Evolutionary conservation across 1,139 yeast genomes (phyloP).

Genomic region (Scheffersomyces cryptocercus): DNA sequence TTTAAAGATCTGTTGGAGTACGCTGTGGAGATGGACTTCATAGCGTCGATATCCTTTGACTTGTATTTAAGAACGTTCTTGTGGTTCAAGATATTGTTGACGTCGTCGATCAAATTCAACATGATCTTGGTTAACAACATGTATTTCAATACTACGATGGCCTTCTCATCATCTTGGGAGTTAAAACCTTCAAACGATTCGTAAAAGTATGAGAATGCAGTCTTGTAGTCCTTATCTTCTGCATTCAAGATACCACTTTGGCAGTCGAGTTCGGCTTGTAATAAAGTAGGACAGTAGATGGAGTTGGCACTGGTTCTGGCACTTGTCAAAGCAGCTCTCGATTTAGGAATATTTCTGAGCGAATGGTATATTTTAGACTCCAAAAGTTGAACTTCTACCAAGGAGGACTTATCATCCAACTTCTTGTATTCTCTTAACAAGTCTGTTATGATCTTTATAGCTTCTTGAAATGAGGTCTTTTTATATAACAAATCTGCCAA

Average conservation of each 20-base stretch:
- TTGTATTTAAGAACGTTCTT: slow-evolving; percentile 82
- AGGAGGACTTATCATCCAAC: slow-evolving; percentile 90
- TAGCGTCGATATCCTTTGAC: slow-evolving; percentile 79
- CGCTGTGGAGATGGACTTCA: slow-evolving; percentile 90
- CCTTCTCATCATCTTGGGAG: slow-evolving; percentile 60
- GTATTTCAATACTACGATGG: slow-evolving; percentile 82
- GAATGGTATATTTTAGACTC: slow-evolving; percentile 92
- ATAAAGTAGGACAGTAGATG: slow-evolving; percentile 90
- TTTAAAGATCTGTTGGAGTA: slow-evolving; percentile 86
- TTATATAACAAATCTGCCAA: slow-evolving; percentile 73
- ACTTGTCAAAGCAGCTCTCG: slow-evolving; percentile 89
- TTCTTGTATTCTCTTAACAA: slow-evolving; percentile 85
- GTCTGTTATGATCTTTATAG: slow-evolving; percentile 69
- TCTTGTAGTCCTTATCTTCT: slow-evolving; percentile 94
- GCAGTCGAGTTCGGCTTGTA: slow-evolving; percentile 92
- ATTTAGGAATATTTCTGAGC: slow-evolving; percentile 86
- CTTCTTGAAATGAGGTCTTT: slow-evolving; percentile 66
- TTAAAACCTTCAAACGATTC: slow-evolving; percentile 91
- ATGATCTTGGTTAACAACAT: slow-evolving; percentile 91
- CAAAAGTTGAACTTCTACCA: slow-evolving; percentile 92
- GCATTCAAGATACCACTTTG: slow-evolving; percentile 96
- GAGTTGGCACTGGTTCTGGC: slow-evolving; percentile 97
- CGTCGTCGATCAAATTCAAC: slow-evolving; percentile 86
- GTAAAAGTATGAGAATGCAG: slow-evolving; percentile 92
- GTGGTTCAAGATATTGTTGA: slow-evolving; percentile 71